phyloP scores from a whole-genome alignment of 768 basidiomycete species.

The Pleurotus platypus region DNA sequence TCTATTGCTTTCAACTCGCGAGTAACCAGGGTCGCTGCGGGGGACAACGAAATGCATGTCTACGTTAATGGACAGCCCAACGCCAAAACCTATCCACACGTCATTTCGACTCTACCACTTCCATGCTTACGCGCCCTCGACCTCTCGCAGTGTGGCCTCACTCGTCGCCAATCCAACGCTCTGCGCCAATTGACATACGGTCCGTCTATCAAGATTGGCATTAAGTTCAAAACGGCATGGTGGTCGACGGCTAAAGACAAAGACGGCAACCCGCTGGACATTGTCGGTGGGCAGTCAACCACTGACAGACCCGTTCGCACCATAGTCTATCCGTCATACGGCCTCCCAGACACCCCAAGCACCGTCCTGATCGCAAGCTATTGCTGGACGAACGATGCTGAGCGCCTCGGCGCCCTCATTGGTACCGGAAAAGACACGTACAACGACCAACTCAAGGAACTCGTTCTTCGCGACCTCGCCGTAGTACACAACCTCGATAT shows the following conservation, averaged over 20 bases:
- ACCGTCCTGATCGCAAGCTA: constrained; percentile 38
- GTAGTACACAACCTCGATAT: constrained; percentile 21
- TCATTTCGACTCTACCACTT: constrained; percentile 30
- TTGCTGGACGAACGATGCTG: constrained; percentile 35
- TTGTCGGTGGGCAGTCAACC: constrained; percentile 36
- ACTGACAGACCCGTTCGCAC: constrained; percentile 38
- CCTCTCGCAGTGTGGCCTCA: constrained; percentile 17
- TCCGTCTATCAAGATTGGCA: constrained; percentile 31
- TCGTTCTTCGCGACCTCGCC: constrained; percentile 27
- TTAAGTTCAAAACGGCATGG: constrained; percentile 31
- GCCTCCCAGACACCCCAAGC: constrained; percentile 15
- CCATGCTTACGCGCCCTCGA: constrained; percentile 25
- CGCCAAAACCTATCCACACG: constrained; percentile 13
- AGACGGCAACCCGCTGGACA: constrained; percentile 19
- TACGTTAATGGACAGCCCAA: not conserved
- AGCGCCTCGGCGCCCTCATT: constrained; percentile 32
- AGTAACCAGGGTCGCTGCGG: constrained; percentile 6
- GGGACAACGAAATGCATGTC: not conserved
- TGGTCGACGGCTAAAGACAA: constrained; percentile 25
- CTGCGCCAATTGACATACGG: constrained; percentile 27
- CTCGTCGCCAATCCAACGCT: constrained; percentile 25
- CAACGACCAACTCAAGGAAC: constrained; percentile 20
- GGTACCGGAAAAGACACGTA: constrained; percentile 8
- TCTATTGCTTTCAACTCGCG: constrained; percentile 4
- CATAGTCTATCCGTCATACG: constrained; percentile 42